These are phyloP conservation scores for Nitzschia sp. DNA, from an alignment of 108 stramenopile species.

Conservation along the genomic window DNA sequence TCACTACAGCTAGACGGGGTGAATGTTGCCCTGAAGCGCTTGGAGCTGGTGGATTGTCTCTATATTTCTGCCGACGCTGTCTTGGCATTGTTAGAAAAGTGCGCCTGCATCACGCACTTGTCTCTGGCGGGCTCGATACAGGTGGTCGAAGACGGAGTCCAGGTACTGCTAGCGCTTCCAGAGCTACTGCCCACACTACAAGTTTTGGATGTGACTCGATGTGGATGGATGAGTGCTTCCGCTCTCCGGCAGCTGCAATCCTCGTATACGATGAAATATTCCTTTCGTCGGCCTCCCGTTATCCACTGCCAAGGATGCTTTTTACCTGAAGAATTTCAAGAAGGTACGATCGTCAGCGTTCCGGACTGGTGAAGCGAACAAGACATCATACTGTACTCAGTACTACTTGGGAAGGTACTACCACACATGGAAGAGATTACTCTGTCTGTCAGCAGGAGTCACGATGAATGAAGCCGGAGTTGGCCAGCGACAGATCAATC, in stretches of 20 bases:
- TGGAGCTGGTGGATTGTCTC: constrained; percentile 28
- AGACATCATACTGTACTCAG: no score
- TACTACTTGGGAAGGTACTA: no score
- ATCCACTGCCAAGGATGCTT: constrained; percentile 1
- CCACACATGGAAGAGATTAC: no score
- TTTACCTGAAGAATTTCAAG: no score
- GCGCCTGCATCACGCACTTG: constrained; percentile 24
- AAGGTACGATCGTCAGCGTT: no score
- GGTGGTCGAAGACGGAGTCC: background rate
- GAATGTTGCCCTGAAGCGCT: constrained; percentile 14
- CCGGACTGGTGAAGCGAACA: no score
- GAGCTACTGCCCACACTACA: constrained; percentile 17
- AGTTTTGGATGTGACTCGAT: constrained; percentile 28
- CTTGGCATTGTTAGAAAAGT: constrained; percentile 12
- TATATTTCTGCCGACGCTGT: constrained; percentile 3
- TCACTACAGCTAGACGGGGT: constrained; percentile 10
- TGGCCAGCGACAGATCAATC: no score
- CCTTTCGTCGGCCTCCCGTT: background rate
- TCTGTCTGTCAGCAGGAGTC: no score
- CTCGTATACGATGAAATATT: background rate
- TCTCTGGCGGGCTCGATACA: constrained; percentile 32
- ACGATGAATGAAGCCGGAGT: no score
- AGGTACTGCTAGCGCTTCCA: constrained; percentile 1
- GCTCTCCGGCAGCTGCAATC: background rate
- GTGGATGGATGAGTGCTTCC: constrained; percentile 18